Base-by-base conservation (phyloP, 1,139 yeast genomes). In the Hemisphaericaspora xylanilytica region DNA sequence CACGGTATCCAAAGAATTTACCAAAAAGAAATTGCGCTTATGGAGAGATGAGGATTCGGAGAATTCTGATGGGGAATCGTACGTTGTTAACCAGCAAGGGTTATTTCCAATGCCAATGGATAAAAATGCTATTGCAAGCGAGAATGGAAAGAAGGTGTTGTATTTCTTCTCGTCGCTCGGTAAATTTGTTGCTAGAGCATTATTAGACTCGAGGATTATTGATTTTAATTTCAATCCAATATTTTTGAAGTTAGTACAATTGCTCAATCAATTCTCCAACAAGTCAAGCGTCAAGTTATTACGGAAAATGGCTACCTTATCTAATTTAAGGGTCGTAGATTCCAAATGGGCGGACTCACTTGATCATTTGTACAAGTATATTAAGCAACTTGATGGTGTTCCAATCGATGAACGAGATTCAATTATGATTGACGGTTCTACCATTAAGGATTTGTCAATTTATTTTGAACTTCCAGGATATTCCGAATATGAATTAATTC, bases 201-300 rank as follows among this genome's bases (percentile, higher is more conserved):
- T 90, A 57, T 62, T 92, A 38, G 98, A 92, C 61, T 83, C 89
- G 12, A 70, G 97, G 47, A 81, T 90, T 38, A 75, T 92, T 40
- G 97, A 92, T 57, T 81, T 92, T 58, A 72, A 80, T 39, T 81
- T 92, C 61, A 88, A 81, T 55, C 75, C 81, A 0, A 59, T 80
- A 4, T 88, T 92, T 53, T 84, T 92, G 58, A 70, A 71, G 44
- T 44, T 82, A 15, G 56, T 63, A 4, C 65, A 63, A 46, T 47
- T 52, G n/a, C 53, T 63, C 32, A 63, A 58, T 40, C 51, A 49
- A 17, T 38, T 41, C 26, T 20, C 43, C 5, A 36, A 33, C 10
- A 36, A 34, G 12, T 21, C 41, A 11, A 33, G 30, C 25, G 38
- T 44, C 10, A 54, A 53, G 31, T 61, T 61, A 13, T 32, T 61